A percentile compares a stretch with the other conserved stretches of the same genome.
phyloP scores from a whole-genome alignment of 2,329 filamentous ascomycete genomes.

The Penicillium occitanis region DNA sequence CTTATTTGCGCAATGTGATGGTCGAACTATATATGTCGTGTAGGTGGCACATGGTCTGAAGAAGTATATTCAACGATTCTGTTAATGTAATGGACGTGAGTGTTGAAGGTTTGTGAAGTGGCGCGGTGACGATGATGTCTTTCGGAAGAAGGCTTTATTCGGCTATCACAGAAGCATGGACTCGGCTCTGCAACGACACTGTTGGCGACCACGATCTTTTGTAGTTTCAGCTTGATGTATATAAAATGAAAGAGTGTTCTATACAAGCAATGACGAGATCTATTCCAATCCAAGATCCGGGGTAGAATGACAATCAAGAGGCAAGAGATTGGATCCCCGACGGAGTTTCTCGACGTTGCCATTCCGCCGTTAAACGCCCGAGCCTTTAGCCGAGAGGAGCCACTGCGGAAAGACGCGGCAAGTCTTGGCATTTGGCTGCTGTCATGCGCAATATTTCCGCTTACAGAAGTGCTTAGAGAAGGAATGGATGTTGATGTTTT shows the following conservation, averaged over 20 bases:
- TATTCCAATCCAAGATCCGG: not conserved
- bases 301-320: not conserved
- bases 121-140: conserved; percentile 16
- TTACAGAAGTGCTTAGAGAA: not conserved
- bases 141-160: conserved; percentile 15
- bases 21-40: conserved; percentile 18
- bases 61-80: not conserved
- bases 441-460: conserved; percentile 11
- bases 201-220: not conserved
- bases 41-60: conserved; percentile 33
- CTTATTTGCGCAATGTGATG: conserved; percentile 14
- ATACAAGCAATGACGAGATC: not conserved
- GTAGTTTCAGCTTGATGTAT: not conserved
- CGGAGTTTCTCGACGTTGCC: not conserved
- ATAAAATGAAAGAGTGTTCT: not conserved
- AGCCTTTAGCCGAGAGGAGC: not conserved
- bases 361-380: conserved; percentile 8
- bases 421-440: conserved; percentile 5
- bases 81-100: not conserved
- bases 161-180: conserved; percentile 13
- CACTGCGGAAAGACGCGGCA: conserved; percentile 19
- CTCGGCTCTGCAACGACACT: not conserved
- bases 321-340: not conserved
- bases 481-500: no score
- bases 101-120: not conserved